phyloP scores from a whole-genome alignment of 148 eudicot genomes.

The Chenopodium formosanum region DNA sequence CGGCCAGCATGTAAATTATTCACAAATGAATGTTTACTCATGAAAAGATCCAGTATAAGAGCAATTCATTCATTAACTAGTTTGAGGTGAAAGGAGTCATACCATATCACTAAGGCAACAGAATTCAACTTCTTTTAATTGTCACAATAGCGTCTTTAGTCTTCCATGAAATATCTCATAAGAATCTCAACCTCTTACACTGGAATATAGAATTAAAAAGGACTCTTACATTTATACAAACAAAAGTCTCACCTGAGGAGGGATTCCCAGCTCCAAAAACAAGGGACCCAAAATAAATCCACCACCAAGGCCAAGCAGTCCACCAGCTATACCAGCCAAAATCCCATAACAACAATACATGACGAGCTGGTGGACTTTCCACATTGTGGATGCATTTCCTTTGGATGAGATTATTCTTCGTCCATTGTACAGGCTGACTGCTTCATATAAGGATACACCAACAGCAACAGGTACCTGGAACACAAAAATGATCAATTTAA shows the following conservation, averaged over 20 bases:
- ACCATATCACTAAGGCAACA: no score
- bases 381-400: slow-evolving; percentile 45
- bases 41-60: no score
- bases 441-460: slow-evolving; percentile 67
- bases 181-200: no score
- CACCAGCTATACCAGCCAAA: slow-evolving; percentile 85
- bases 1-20: no score
- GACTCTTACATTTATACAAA: neutral
- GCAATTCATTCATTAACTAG: no score
- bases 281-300: slow-evolving; percentile 89
- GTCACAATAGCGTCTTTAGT: no score
- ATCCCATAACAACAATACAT: slow-evolving; percentile 56
- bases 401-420: slow-evolving; percentile 60
- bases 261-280: slow-evolving; percentile 85
- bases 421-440: slow-evolving; percentile 67
- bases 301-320: slow-evolving; percentile 89
- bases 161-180: no score
- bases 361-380: slow-evolving; percentile 52
- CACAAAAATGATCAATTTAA: neutral
- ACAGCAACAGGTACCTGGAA: slow-evolving; percentile 74
- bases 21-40: no score
- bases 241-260: slow-evolving; percentile 71
- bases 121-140: no score
- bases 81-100: no score
- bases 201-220: neutral